phyloP scores from a whole-genome alignment of 192 early-diverging fungal genomes.

The Oehlia diaphana region DNA sequence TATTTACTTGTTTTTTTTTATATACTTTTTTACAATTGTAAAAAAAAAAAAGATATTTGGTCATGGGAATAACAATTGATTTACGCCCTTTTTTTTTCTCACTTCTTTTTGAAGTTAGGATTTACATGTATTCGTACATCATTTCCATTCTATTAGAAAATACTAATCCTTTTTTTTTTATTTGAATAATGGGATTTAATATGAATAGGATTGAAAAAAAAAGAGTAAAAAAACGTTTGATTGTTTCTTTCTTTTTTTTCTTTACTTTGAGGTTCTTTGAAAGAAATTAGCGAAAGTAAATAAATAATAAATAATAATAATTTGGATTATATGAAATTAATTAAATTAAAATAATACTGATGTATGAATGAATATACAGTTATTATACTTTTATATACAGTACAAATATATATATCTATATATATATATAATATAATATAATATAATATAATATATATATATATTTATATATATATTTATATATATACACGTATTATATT shows the following conservation, averaged over 20 bases:
- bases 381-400: no score
- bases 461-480: no score
- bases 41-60: not conserved
- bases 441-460: no score
- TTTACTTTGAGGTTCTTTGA: not conserved
- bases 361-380: no score
- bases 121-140: not conserved
- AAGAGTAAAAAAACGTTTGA: not conserved
- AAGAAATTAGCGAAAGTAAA: not conserved
- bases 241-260: no score
- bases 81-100: not conserved
- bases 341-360: no score
- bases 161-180: not conserved
- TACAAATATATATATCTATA: no score
- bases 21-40: not conserved
- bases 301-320: no score
- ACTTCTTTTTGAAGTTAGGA: not conserved
- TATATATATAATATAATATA: no score
- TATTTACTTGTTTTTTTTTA: not conserved
- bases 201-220: not conserved
- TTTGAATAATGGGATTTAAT: not conserved
- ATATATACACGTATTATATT: no score
- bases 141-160: not conserved
- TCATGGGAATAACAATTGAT: not conserved
- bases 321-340: no score